Percentiles rank a stretch among this genome's conserved stretches.
phyloP scores from a whole-genome alignment of 179 eudicot species.

The Corrigiola litoralis region DNA sequence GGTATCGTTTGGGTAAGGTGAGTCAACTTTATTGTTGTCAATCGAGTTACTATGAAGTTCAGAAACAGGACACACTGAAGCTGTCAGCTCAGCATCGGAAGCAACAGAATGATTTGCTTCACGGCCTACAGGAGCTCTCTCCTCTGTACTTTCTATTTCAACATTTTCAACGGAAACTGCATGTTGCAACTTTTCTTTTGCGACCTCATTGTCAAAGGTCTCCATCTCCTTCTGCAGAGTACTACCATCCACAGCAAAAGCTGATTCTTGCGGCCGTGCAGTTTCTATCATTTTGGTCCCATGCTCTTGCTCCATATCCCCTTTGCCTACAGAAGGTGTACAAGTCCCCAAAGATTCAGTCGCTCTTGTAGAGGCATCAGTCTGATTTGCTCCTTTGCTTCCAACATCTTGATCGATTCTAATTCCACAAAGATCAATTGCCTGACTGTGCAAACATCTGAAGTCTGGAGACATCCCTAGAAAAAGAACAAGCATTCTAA shows the following conservation, averaged over 20 bases:
- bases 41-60: conserved; percentile 25
- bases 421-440: conserved; percentile 50
- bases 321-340: conserved; percentile 24
- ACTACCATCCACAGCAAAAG: conserved; percentile 14
- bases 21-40: conserved; percentile 19
- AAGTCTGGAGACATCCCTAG: conserved; percentile 60
- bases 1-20: conserved; percentile 17
- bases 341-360: conserved; percentile 20
- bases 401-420: conserved; percentile 31
- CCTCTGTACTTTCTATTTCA: conserved; percentile 28
- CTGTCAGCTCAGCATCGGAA: conserved; percentile 22
- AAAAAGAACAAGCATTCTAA: conserved; percentile 11
- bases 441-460: conserved; percentile 49
- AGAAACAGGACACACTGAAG: conserved; percentile 20
- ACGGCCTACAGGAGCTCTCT: conserved; percentile 22
- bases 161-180: conserved; percentile 18
- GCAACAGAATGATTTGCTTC: conserved; percentile 23
- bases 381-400: conserved; percentile 26
- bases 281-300: conserved; percentile 13
- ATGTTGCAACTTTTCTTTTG: conserved; percentile 21
- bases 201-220: conserved; percentile 17
- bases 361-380: conserved; percentile 20
- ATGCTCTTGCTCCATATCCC: conserved; percentile 14
- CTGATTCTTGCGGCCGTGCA: conserved; percentile 20
- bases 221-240: conserved; percentile 22